These are phyloP conservation scores for Peniophora sp. DNA, from an alignment of 1,284 basidiomycete species.

Conservation along the genomic window DNA sequence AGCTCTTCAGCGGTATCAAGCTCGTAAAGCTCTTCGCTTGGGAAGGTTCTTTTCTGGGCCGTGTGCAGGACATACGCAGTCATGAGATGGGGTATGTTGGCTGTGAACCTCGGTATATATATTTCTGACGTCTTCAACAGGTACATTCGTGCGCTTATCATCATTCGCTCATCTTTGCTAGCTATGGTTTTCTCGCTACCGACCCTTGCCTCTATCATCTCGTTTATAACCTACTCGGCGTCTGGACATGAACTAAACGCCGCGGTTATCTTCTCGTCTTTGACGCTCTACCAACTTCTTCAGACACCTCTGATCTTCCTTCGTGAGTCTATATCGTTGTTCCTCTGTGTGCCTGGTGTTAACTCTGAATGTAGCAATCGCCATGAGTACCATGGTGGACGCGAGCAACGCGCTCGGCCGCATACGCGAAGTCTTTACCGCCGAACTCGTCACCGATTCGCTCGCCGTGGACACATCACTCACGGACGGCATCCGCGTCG, in stretches of 20 bases:
- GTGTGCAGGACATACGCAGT: constrained; percentile 63
- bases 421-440: constrained; percentile 66
- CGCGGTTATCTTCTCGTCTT: constrained; percentile 71
- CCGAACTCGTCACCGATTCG: constrained; percentile 62
- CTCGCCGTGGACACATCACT: constrained; percentile 42
- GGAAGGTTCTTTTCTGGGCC: constrained; percentile 67
- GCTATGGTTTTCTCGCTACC: constrained; percentile 68
- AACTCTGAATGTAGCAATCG: constrained; percentile 43
- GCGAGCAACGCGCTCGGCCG: constrained; percentile 68
- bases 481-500: constrained; percentile 55
- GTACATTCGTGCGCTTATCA: constrained; percentile 56
- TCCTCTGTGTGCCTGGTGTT: background rate
- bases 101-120: background rate
- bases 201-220: constrained; percentile 74
- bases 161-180: constrained; percentile 66
- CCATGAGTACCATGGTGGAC: constrained; percentile 72
- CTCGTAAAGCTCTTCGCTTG: constrained; percentile 86
- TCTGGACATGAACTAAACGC: constrained; percentile 64
- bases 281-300: constrained; percentile 79
- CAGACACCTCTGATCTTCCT: constrained; percentile 72
- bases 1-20: constrained; percentile 80
- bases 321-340: constrained; percentile 32
- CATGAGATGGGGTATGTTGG: constrained; percentile 69
- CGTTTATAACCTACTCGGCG: constrained; percentile 78
- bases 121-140: constrained; percentile 3